phyloP scores from a whole-genome alignment of 306 rosid species.

The Ziziphus jujuba region DNA sequence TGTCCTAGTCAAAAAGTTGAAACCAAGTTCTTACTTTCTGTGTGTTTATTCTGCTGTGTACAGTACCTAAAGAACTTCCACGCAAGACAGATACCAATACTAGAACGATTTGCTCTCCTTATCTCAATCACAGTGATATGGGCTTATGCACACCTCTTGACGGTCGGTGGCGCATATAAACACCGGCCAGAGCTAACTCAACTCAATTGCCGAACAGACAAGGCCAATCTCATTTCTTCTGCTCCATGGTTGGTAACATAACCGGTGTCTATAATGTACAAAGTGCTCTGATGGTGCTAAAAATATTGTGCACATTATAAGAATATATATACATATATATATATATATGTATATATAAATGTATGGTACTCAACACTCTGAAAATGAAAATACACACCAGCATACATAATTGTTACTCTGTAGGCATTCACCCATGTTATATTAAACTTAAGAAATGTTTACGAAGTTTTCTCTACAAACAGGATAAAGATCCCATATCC shows the following conservation, averaged over 20 bases:
- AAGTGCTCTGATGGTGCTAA: background rate
- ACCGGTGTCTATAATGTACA: background rate
- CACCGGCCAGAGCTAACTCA: conserved; percentile 79
- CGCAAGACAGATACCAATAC: conserved; percentile 62
- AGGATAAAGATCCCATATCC: conserved; percentile 98
- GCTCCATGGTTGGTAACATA: conserved; percentile 83
- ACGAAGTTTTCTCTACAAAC: conserved; percentile 8
- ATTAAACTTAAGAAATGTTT: background rate
- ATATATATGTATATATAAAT: no score
- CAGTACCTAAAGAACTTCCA: conserved; percentile 91
- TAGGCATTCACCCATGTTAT: background rate
- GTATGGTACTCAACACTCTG: no score
- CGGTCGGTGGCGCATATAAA: conserved; percentile 93
- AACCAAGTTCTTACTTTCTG: conserved; percentile 15
- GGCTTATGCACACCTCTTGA: conserved; percentile 98
- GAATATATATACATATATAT: no score
- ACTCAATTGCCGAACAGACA: conserved; percentile 79
- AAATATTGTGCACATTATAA: background rate
- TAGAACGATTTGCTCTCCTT: conserved; percentile 87
- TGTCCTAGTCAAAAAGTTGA: background rate
- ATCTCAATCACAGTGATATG: conserved; percentile 87
- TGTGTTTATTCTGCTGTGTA: conserved; percentile 15
- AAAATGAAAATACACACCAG: no score
- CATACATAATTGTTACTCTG: background rate
- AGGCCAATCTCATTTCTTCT: conserved; percentile 85